Evolutionary conservation across 441 rosid genomes (phyloP), one percentile per base, ranked within the genome.

Genomic region (Populus trichocarpa): DNA sequence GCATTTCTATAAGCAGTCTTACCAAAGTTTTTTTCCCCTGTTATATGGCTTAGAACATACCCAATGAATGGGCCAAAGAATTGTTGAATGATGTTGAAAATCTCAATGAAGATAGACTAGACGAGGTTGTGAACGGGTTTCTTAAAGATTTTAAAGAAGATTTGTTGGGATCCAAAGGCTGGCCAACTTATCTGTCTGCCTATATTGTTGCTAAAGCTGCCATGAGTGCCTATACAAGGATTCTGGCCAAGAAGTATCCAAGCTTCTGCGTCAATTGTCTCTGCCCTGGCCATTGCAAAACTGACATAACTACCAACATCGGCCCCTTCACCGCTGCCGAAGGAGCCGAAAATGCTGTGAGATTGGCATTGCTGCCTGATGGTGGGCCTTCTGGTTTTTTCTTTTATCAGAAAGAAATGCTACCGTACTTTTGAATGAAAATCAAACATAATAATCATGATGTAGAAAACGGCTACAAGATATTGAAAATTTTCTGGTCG

Each of bases 261-360:
- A 28, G 30, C 30, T 28, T 28, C 30, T 4, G 30, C 30, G 30
- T 28, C 30, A 28, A 28, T 28, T 28, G 30, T 28, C 30, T 28
- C 30, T 28, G 30, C 30, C 30, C 30, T 2, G 30, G 30, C 30
- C 84, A 8, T 69, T 89, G 85, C 36, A 85, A 75, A 61, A 93
- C 92, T 1, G 91, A 93, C 57, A 81, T 90, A 16, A 87, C 73
- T 32, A 69, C 42, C 79, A 81, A 87, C 67, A 42, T 67, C 9
- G 95, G 94, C 59, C 8, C 53, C 53, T 64, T 85, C 35, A 78
- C 84, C 16, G 80, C 83, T 5, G 87, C 81, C 40, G 86, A 92
- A 83, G 97, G 94, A 5, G 93, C 91, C 11, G 84, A 89, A 59
- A 67, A 78, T 75, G 80, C 78, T 22, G 89, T 87, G 70, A 83